These are phyloP conservation scores for Pachysandra terminalis DNA, from an alignment of 164 flowering plant species.

Conservation along the genomic window DNA sequence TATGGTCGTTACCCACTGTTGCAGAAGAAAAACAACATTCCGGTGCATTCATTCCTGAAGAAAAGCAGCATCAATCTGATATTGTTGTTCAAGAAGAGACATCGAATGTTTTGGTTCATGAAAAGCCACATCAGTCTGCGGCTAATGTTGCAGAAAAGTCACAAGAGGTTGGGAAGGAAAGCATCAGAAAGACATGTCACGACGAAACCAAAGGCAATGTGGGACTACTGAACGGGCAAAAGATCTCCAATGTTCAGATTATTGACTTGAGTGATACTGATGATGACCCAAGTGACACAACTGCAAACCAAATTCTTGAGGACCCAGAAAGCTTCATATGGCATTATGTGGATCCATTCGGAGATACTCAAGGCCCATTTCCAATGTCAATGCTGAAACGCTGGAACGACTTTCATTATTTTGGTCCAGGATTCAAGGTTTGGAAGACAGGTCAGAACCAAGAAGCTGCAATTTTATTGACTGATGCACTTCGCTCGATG, in stretches of 20 bases:
- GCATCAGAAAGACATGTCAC: no score
- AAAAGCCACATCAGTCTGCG: not conserved
- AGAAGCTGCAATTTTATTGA: slow-evolving; percentile 25
- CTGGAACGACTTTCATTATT: slow-evolving; percentile 22
- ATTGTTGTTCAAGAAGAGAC: not conserved
- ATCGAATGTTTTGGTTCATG: not conserved
- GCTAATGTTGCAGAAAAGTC: not conserved
- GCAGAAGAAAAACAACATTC: not conserved
- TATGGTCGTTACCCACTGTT: not conserved
- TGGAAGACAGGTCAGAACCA: slow-evolving; percentile 33
- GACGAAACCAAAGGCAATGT: not conserved
- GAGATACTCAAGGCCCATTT: slow-evolving; percentile 30
- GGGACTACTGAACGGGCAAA: not conserved
- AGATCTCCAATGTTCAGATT: slow-evolving; percentile 5
- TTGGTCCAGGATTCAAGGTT: slow-evolving; percentile 24
- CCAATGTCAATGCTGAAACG: slow-evolving; percentile 19
- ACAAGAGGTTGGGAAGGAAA: not conserved
- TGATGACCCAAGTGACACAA: not conserved
- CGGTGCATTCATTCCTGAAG: not conserved
- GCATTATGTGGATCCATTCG: slow-evolving; percentile 31
- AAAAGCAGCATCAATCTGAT: not conserved
- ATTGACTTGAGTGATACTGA: slow-evolving; percentile 41
- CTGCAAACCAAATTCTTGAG: not conserved
- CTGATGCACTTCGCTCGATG: slow-evolving; percentile 15
- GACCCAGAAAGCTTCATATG: slow-evolving; percentile 17